These are phyloP conservation scores for Penicillium odoratum DNA, from an alignment of 495 filamentous ascomycete species.

Conservation along the genomic window DNA sequence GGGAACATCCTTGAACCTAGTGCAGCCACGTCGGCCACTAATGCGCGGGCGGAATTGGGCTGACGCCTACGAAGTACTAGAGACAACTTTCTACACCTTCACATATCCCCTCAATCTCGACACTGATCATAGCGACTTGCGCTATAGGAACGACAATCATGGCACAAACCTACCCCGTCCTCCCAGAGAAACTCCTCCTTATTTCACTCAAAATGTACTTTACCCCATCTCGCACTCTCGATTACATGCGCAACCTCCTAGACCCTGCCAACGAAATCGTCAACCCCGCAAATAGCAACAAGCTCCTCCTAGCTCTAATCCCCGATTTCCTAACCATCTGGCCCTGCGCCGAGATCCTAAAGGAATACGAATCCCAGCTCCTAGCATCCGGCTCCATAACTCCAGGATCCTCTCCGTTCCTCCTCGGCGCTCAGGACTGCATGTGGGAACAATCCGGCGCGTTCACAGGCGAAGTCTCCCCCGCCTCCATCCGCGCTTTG, in stretches of 20 bases:
- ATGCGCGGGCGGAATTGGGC: conserved; percentile 21
- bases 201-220: conserved; percentile 88
- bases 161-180: conserved; percentile 39
- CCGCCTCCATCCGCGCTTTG: conserved; percentile 59
- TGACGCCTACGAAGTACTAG: conserved; percentile 3
- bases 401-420: conserved; percentile 41
- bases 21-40: conserved; percentile 16
- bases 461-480: conserved; percentile 77
- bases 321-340: conserved; percentile 72
- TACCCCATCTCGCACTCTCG: conserved; percentile 59
- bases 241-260: conserved; percentile 61
- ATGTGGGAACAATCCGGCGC: conserved; percentile 61
- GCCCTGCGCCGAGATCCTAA: conserved; percentile 54
- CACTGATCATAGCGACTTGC: background rate
- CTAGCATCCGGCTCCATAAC: conserved; percentile 13
- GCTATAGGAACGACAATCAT: conserved; percentile 9
- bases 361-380: conserved; percentile 34
- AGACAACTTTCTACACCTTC: conserved; percentile 1
- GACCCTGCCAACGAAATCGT: conserved; percentile 41
- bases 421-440: conserved; percentile 76
- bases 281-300: conserved; percentile 54
- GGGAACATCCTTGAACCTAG: conserved; percentile 4
- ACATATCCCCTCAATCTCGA: background rate
- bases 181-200: conserved; percentile 69
- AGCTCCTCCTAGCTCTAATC: conserved; percentile 82